Conservation (phyloP, 441 rosid species). For the Corymbia citriodora region DNA sequence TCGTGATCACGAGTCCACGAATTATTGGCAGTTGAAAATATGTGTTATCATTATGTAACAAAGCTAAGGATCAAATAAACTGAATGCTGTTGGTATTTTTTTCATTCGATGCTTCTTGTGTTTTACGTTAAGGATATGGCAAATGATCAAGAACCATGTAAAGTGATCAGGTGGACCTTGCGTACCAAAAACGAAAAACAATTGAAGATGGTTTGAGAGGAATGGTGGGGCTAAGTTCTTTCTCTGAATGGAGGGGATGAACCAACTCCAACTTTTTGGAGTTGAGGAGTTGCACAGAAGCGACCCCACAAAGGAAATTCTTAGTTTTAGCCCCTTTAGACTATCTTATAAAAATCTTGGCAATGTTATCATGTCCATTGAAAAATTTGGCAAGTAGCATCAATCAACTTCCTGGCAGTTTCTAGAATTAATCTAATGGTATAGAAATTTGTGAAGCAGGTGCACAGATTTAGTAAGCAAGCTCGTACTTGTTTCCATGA, state of each 20-base stretch:
- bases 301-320: too few relatives aligned
- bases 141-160: neutral
- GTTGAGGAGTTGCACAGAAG: too few relatives aligned
- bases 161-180: neutral
- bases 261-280: neutral
- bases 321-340: too few relatives aligned
- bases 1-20: neutral
- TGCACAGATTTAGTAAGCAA: too few relatives aligned
- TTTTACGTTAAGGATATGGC: neutral
- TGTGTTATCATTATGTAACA: neutral
- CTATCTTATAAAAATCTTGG: too few relatives aligned
- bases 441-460: too few relatives aligned
- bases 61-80: neutral
- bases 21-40: neutral
- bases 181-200: neutral
- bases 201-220: neutral
- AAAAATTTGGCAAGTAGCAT: too few relatives aligned
- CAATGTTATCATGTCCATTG: too few relatives aligned
- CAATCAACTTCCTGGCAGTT: too few relatives aligned
- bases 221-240: neutral
- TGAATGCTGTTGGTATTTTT: neutral
- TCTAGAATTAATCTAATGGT: too few relatives aligned
- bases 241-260: neutral
- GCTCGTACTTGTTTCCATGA: too few relatives aligned
- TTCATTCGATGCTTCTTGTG: neutral